Base-by-base conservation (phyloP, 169 alveolate species). In the Cryptosporidium sp. region DNA sequence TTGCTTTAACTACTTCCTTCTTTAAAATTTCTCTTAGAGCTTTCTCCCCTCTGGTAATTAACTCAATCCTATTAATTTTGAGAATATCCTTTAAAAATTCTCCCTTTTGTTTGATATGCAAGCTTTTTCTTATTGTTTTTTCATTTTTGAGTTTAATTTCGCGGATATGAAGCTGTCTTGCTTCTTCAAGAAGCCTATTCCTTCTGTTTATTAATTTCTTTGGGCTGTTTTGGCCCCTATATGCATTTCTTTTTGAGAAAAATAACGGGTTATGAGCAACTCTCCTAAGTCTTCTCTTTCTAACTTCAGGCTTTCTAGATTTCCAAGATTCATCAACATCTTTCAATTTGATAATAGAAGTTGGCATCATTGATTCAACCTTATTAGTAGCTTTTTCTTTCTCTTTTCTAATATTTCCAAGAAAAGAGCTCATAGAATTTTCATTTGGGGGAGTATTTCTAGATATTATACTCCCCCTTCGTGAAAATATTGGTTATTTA, bases 401-500 rank as follows among this genome's bases (percentile, higher is more conserved):
- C 52, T 23, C 29, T 33, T 21, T 67, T 33, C 53, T 37, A 5
- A 39, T 16, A 29, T 23, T 12, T 67, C 73, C 26, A 8, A 73
- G 18, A 33, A 53, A 73, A 31, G 39, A 29, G 5, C 48, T 53
- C 86, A 73, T 73, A 2, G 39, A 35, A 53, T 33, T 12, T 29
- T 31, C 48, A 35, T 73, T 16, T 16, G 86, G 86, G 86, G 86
- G 86, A 73, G 86, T 37, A 73, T 73, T 56, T 31, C 70, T 73
- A 8, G 23, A 18, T 1, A 3, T 1, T 18, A 73, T 60, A 73
- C 86, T 73, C 86, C 86, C 86, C 86, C 86, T 73, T 21, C 0
- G 61, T n/a, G 60, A 71, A 71, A 71, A 71, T 10, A 3, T 23
- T 51, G 65, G 5, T 35, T 23, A 7, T 26, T 45, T 23, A 26